These are phyloP conservation scores for Talaromyces liani DNA, from an alignment of 495 filamentous ascomycete genomes.

Conservation along the genomic window DNA sequence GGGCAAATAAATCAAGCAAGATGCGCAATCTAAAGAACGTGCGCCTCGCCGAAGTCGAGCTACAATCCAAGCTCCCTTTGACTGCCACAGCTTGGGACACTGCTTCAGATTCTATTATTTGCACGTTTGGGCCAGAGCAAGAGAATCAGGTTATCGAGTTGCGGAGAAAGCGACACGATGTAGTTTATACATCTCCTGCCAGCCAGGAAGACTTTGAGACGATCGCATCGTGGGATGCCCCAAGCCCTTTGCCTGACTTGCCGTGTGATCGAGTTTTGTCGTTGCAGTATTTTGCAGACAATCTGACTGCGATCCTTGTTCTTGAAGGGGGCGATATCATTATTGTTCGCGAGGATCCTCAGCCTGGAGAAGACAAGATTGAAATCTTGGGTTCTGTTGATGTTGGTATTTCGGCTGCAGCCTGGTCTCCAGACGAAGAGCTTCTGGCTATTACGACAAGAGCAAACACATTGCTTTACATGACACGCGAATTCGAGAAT, in stretches of 20 bases:
- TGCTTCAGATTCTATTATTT: conserved; percentile 60
- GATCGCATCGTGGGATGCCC: conserved; percentile 84
- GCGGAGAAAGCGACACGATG: conserved; percentile 34
- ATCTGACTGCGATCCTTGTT: conserved; percentile 66
- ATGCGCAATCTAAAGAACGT: conserved; percentile 81
- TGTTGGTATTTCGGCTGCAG: conserved; percentile 79
- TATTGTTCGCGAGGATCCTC: conserved; percentile 68
- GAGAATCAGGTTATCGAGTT: conserved; percentile 59
- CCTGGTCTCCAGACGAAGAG: conserved; percentile 95
- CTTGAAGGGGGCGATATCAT: conserved; percentile 89
- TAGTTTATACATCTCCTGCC: conserved; percentile 27
- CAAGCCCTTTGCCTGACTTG: conserved; percentile 61
- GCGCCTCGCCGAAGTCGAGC: conserved; percentile 50
- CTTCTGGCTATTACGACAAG: conserved; percentile 74
- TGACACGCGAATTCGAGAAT: conserved; percentile 87
- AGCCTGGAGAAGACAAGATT: conserved; percentile 64
- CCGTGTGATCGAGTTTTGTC: conserved; percentile 61
- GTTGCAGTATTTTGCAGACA: conserved; percentile 81
- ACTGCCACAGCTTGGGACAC: conserved; percentile 74
- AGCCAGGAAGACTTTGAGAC: conserved; percentile 32
- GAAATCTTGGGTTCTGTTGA: conserved; percentile 93
- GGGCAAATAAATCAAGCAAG: conserved; percentile 29
- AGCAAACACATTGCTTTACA: conserved; percentile 75
- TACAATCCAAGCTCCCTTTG: conserved; percentile 47
- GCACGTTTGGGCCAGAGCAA: conserved; percentile 65